Evolutionary conservation across 306 rosid genomes (phyloP), one percentile per base, ranked within the genome.

Genomic region (Biancaea sappan): DNA sequence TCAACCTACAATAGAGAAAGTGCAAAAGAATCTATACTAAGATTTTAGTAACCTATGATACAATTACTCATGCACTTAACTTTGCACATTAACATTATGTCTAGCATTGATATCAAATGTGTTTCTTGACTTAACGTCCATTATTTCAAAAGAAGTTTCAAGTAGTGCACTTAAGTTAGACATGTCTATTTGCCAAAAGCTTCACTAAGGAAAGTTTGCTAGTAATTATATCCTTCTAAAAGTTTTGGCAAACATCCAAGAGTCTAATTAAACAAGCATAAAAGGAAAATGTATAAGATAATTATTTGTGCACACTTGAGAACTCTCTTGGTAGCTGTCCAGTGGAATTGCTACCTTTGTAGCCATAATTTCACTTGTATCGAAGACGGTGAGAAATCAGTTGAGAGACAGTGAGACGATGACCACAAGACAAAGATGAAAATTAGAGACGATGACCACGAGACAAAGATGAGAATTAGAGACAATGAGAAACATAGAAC

Each of bases 1-100:
- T 93, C 96, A 84, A 90, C 87, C 98, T 93, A 84, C 85, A 88
- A 81, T 69, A 79, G 56, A 77, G 68, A 77, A 84, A 81, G 78
- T 82, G 70, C 69, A 68, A 77, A 79, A 81, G 84, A 84, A 74
- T 61, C 59, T 66, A 35, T 11, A 61, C 44, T 13, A 54, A 75
- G 35, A 57, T 40, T 61, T 51, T 67, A 66, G 40, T 66, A 47
- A 12, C 48, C 4, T 4, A 59, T 6, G 22, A 62, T 64, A 40
- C 35, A 43, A 59, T 8, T 25, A 48, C 64, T 61, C 24, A 28
- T 22, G 37, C 74, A 35, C 65, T 54, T 67, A 52, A 62, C 57
- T 46, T 72, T 38, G 66, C 53, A 52, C 43, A 66, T 56, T 32
- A 70, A 76, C 63, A 48, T 31, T 5, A 47, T 77, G 28, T 28